Base-by-base conservation (phyloP, 768 basidiomycete species). In the Phlebiopsis gigantea region DNA sequence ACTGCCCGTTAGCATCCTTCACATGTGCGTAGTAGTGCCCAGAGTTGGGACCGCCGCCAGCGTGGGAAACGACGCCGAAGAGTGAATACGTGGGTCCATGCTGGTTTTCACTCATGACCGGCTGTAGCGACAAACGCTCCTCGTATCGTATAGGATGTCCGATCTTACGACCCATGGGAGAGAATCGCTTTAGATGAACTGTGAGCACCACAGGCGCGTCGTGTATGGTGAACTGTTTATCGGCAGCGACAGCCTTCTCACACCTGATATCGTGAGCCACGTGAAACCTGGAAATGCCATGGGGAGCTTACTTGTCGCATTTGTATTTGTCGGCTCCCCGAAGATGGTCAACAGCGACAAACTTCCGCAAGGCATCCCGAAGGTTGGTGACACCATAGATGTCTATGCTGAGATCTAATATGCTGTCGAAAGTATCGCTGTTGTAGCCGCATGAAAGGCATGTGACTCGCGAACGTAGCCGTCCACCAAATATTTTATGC, bases 301-400 rank as follows among this genome's bases (percentile, higher is more conserved):
- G 42, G 48, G 14, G n/a, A 79, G 34, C 90, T 65, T 68, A 97
- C 93, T 93, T 98, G 73, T 99, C 97, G 71, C 97, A 99, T 69
- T 95, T 93, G 72, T 99, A 99, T 73, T 95, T 95, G 77, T 99
- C 93, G 5, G 85, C 83, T 0, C 96, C 97, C 59, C 84, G 90
- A 60, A 99, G 71, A 60, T 80, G 76, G 66, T 99, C 97, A 46
- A 88, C 75, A 7, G 83, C 85, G 34, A 90, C 82, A 64, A 97
- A 97, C 65, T 85, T 88, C 31, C 79, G 78, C 56, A 96, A 71
- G 1, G 91, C 93, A 4, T 88, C 84, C 68, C 77, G 83, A 50
- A 98, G 64, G 3, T 76, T 77, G 29, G 76, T 69, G 29, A 78
- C 76, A 55, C 80, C 82, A 58, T 82, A 77, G 57, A 98, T 89